Conservation (phyloP, 2,329 filamentous ascomycete species). For the Fonsecaea nubica region DNA sequence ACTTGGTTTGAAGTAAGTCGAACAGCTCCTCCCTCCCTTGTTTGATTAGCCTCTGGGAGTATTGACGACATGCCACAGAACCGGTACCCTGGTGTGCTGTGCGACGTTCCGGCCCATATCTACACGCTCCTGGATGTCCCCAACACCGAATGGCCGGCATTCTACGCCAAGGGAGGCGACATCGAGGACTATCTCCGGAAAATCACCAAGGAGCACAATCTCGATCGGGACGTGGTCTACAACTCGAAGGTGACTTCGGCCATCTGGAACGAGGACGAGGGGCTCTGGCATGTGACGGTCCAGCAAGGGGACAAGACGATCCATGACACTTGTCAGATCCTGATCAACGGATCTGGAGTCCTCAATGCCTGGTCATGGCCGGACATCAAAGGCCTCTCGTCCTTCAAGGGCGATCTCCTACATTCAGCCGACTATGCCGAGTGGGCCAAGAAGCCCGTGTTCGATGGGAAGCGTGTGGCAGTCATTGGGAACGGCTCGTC, state of each 20-base stretch:
- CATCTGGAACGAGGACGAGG: conserved; percentile 58
- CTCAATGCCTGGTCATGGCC: conserved; percentile 37
- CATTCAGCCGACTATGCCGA: conserved; percentile 44
- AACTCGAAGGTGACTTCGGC: conserved; percentile 61
- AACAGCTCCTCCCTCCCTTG: too few relatives aligned
- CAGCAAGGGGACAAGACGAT: conserved; percentile 48
- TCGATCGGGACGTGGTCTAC: conserved; percentile 65
- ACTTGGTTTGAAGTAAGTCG: conserved; percentile 38
- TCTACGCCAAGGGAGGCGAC: conserved; percentile 27
- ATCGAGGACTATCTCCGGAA: conserved; percentile 28
- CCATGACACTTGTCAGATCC: conserved; percentile 33
- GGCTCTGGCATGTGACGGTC: conserved; percentile 42
- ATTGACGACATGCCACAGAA: conserved; percentile 31
- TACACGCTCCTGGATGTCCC: conserved; percentile 11
- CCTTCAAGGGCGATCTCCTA: conserved; percentile 47
- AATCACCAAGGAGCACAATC: conserved; percentile 35
- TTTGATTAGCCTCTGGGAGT: too few relatives aligned
- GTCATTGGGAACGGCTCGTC: conserved; percentile 41
- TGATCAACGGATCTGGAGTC: conserved; percentile 15
- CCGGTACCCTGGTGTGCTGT: conserved; percentile 41
- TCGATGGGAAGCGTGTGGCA: conserved; percentile 43
- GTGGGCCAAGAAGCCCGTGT: conserved; percentile 47
- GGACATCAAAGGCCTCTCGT: conserved; percentile 40
- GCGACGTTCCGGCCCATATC: conserved; percentile 29
- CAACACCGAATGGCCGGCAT: conserved; percentile 25